phyloP scores from a whole-genome alignment of 2,329 filamentous ascomycete species.

The Arthroderma sp. region DNA sequence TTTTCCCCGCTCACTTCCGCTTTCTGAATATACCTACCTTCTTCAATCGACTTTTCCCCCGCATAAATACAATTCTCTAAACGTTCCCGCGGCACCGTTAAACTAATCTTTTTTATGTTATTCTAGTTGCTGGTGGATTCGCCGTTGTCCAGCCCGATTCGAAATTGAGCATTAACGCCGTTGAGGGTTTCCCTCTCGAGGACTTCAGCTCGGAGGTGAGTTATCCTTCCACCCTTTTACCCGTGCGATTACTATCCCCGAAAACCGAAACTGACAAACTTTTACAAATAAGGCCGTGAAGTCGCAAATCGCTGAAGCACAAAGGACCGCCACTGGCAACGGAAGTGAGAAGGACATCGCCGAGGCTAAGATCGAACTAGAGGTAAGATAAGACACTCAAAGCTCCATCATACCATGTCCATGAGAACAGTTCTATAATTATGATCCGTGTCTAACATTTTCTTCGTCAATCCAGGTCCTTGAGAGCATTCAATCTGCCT shows the following conservation, averaged over 20 bases:
- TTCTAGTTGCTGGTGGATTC: conserved; percentile 83
- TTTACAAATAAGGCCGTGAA: conserved; percentile 49
- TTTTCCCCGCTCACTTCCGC: neutral
- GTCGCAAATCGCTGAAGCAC: conserved; percentile 82
- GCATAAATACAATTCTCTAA: too few relatives aligned
- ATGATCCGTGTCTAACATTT: neutral
- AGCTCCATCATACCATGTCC: conserved; percentile 2
- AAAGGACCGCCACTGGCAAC: conserved; percentile 81
- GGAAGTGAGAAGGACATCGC: conserved; percentile 96
- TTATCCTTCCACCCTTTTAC: conserved; percentile 4
- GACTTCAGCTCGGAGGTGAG: conserved; percentile 79
- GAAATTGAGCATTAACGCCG: conserved; percentile 90
- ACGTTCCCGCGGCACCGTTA: neutral
- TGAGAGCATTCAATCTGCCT: conserved; percentile 35
- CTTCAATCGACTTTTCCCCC: too few relatives aligned
- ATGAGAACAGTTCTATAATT: too few relatives aligned
- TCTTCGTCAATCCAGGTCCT: conserved; percentile 27
- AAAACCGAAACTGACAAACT: neutral
- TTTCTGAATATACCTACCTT: conserved; percentile 9
- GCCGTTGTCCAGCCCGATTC: conserved; percentile 94
- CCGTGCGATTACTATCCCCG: neutral
- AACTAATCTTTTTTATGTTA: conserved; percentile 1
- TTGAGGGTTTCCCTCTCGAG: conserved; percentile 87
- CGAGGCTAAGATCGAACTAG: conserved; percentile 97
- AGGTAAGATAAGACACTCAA: conserved; percentile 47